A percentile compares a stretch with the other conserved stretches of the same genome.
Evolutionary conservation across 129 eudicot species (phyloP).

Genomic region (Flaveria ramosissima): DNA sequence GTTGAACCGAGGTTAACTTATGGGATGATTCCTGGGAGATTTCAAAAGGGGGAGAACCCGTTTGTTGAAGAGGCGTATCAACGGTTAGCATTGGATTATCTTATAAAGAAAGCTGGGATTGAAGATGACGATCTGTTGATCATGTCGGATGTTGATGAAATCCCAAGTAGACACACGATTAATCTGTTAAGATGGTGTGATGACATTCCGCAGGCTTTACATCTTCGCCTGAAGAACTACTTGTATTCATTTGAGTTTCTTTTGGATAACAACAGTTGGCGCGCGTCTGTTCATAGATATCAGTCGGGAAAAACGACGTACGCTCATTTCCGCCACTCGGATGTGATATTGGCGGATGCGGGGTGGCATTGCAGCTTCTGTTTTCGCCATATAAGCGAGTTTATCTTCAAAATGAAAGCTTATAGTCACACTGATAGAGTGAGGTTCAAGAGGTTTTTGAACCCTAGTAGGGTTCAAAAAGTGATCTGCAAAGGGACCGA

Average conservation of each 20-base stretch:
- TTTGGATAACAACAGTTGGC: constrained; percentile 75
- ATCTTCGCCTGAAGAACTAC: constrained; percentile 75
- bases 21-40: constrained; percentile 71
- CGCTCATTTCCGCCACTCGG: constrained; percentile 87
- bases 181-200: constrained; percentile 90
- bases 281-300: constrained; percentile 78
- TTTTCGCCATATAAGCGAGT: constrained; percentile 65
- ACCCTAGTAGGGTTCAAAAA: constrained; percentile 69
- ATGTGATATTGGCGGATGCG: constrained; percentile 75
- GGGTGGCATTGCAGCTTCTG: constrained; percentile 99
- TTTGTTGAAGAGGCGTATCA: constrained; percentile 93
- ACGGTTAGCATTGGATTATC: constrained; percentile 67
- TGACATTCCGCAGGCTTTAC: constrained; percentile 67
- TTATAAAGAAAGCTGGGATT: constrained; percentile 74
- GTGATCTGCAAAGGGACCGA: constrained; percentile 82
- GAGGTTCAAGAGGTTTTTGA: constrained; percentile 68
- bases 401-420: constrained; percentile 91
- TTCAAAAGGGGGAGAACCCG: constrained; percentile 72
- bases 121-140: constrained; percentile 82
- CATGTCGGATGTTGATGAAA: constrained; percentile 95
- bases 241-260: constrained; percentile 83
- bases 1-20: constrained; percentile 74
- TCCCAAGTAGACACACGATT: constrained; percentile 84
- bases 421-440: constrained; percentile 83
- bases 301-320: constrained; percentile 69